Evolutionary conservation across 352 stramenopile species (phyloP).

Genomic region (Globisporangium parvum): DNA sequence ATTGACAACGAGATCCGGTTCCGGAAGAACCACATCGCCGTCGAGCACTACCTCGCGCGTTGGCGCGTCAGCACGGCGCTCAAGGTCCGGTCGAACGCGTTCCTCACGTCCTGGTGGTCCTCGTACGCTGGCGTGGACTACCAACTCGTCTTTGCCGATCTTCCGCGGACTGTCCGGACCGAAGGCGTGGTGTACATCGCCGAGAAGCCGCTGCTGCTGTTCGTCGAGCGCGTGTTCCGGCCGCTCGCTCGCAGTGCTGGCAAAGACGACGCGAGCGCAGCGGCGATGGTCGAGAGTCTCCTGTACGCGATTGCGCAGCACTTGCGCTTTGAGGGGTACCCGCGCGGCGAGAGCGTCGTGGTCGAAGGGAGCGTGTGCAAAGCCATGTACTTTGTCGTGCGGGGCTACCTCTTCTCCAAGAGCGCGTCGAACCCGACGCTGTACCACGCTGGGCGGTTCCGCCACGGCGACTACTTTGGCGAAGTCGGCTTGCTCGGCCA

Average conservation of each 20-base stretch:
- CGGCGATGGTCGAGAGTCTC: slow-evolving; percentile 10
- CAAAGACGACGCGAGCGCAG: slow-evolving; percentile 2
- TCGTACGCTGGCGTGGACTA: slow-evolving; percentile 57
- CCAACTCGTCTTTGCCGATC: slow-evolving; percentile 42
- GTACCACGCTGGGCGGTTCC: slow-evolving; percentile 42
- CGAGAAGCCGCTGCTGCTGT: slow-evolving; percentile 33
- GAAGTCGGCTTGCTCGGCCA: slow-evolving; percentile 46
- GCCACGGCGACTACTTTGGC: slow-evolving; percentile 50
- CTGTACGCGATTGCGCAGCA: slow-evolving; percentile 35
- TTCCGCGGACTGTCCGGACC: slow-evolving; percentile 39
- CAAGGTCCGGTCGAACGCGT: slow-evolving; percentile 33
- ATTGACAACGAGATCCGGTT: slow-evolving; percentile 65
- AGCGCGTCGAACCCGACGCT: slow-evolving; percentile 37
- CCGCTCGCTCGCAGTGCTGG: slow-evolving; percentile 16
- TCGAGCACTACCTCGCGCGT: slow-evolving; percentile 38
- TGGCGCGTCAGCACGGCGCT: slow-evolving; percentile 31
- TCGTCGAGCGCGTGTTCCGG: slow-evolving; percentile 37
- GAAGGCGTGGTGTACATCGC: slow-evolving; percentile 41
- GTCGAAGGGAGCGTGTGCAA: slow-evolving; percentile 56
- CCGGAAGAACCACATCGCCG: slow-evolving; percentile 63
- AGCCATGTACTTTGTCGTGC: slow-evolving; percentile 68
- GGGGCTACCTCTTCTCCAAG: slow-evolving; percentile 44
- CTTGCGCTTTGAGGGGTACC: slow-evolving; percentile 61
- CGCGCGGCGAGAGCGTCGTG: slow-evolving; percentile 44
- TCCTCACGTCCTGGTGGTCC: slow-evolving; percentile 51